Evolutionary conservation across 2,329 filamentous ascomycete genomes (phyloP).

Genomic region (Pseudocercospora crystallina): DNA sequence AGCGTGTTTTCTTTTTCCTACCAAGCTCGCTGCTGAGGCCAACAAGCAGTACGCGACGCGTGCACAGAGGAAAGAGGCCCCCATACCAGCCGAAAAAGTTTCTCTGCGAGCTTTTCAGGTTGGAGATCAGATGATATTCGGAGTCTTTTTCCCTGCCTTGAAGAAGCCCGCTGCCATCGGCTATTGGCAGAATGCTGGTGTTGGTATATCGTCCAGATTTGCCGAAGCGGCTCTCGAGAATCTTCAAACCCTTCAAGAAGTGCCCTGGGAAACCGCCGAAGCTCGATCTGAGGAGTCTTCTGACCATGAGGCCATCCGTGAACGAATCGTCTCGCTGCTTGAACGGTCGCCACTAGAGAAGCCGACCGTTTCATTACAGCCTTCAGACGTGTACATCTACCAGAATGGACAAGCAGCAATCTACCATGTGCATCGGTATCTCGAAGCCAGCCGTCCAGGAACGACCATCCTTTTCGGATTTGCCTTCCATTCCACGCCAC

Average conservation of each 20-base stretch:
- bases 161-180: not conserved
- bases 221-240: not conserved
- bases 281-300: not conserved
- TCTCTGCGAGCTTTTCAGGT: not conserved
- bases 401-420: conserved; percentile 91
- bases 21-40: not conserved
- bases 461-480: conserved; percentile 88
- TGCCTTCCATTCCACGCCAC: conserved; percentile 89
- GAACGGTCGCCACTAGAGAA: not conserved
- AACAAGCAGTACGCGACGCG: not conserved
- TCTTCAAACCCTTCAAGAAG: not conserved
- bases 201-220: conserved; percentile 3
- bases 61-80: not conserved
- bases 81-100: not conserved
- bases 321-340: conserved; percentile 1
- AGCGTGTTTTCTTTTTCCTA: not conserved
- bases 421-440: conserved; percentile 74
- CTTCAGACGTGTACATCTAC: conserved; percentile 84
- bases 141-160: not conserved
- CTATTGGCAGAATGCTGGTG: not conserved
- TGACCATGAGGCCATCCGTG: not conserved
- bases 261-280: not conserved
- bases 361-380: conserved; percentile 53
- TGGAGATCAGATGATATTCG: not conserved
- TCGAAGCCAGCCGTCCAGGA: conserved; percentile 62